Evolutionary conservation across 179 eudicot species (phyloP), one percentile per base, ranked within the genome.

Genomic region (Carnegiea gigantea): DNA sequence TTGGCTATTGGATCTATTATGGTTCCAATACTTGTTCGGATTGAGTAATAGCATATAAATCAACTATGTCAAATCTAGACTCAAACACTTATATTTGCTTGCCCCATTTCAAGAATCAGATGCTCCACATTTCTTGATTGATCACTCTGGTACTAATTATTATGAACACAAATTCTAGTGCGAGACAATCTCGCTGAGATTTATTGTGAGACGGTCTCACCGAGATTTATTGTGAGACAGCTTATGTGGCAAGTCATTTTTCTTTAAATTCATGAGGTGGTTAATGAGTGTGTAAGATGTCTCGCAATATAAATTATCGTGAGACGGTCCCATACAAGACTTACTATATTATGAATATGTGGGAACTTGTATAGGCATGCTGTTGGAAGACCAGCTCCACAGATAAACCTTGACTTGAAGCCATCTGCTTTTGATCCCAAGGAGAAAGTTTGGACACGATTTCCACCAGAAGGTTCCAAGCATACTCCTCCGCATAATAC

Each of bases 401-500:
- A 90, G 17, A 88, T 90, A 80, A 91, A 95, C 26, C 91, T 93
- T 71, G 98, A 95, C 79, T 86, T 95, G 78, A 97, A 84, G 83
- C 65, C 91, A 26, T 87, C 98, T 3, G 98, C 93, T 76, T 97
- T 97, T 78, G 97, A 93, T 84, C 95, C 99, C 9, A 89, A 83
- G 81, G 97, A 95, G 53, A 97, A 93, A 79, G 64, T 91, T 15
- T 97, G 99, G 99, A 97, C 98, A 18, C 93, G 87, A 73, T 95
- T 97, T 84, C 99, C 99, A n/a, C 78, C 93, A 21, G 93, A 91
- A 88, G 99, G 99, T 68, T 94, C 99, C 21, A 94, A 95, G 78
- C 84, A 91, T 67, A 96, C 99, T 33, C 99, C 99, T n/a, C 98
- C 99, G 24, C 99, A 96, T 84, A 93, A 83, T 73, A 95, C 99